Evolutionary conservation across 805 yeast species (phyloP).

Genomic region (Maudiozyma barnettii): DNA sequence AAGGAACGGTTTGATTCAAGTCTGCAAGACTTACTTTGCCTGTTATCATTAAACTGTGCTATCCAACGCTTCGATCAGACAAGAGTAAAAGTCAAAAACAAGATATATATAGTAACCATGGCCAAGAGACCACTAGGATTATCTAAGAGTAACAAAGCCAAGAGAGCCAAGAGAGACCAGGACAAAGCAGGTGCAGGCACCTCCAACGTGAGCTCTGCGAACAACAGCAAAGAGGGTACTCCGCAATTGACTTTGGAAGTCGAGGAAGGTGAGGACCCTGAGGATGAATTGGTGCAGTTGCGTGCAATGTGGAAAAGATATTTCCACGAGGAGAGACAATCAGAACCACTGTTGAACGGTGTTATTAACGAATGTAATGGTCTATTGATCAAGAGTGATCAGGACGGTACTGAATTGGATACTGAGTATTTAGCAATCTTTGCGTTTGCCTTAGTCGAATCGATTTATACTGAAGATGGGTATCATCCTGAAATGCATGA

Average conservation of each 20-base stretch:
- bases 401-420: conserved; percentile 16
- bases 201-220: conserved; percentile 9
- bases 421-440: conserved; percentile 63
- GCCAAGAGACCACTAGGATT: conserved; percentile 55
- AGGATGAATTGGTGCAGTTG: conserved; percentile 72
- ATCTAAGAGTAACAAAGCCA: conserved; percentile 44
- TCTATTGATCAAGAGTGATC: conserved; percentile 32
- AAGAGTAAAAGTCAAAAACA: too few relatives aligned
- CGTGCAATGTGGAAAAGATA: conserved; percentile 64
- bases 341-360: conserved; percentile 65
- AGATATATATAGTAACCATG: too few relatives aligned
- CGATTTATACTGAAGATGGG: conserved; percentile 38
- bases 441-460: conserved; percentile 60
- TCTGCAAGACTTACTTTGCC: too few relatives aligned
- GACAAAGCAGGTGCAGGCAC: conserved; percentile 5
- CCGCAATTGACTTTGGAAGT: conserved; percentile 56
- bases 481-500: conserved; percentile 36
- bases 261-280: conserved; percentile 58
- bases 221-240: conserved; percentile 12
- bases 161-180: conserved; percentile 20
- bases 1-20: too few relatives aligned
- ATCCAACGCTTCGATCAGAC: too few relatives aligned
- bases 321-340: conserved; percentile 44
- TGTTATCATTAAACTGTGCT: too few relatives aligned
- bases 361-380: conserved; percentile 89